Percentiles rank a stretch among this genome's conserved stretches.
phyloP scores from a whole-genome alignment of 495 filamentous ascomycete species.

The Trichocladium uniseriatum region DNA sequence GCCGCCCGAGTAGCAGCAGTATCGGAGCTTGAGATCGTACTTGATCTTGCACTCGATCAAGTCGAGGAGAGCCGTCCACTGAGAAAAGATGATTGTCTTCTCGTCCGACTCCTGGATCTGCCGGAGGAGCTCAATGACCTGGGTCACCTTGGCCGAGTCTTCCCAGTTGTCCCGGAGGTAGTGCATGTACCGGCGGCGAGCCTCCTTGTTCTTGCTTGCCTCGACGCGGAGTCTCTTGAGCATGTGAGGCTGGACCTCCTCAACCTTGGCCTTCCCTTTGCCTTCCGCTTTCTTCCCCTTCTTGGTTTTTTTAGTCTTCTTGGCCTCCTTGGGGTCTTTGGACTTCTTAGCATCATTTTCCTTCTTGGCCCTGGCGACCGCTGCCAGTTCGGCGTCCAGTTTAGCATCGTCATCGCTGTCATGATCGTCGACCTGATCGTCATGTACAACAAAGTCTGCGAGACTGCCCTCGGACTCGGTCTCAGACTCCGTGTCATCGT shows the following conservation, averaged over 20 bases:
- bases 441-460: conserved; percentile 49
- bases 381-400: conserved; percentile 12
- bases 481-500: conserved; percentile 27
- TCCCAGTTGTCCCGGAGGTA: conserved; percentile 65
- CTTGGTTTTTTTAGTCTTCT: conserved; percentile 16
- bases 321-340: conserved; percentile 1
- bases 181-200: conserved; percentile 49
- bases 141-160: conserved; percentile 70
- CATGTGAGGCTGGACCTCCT: conserved; percentile 20
- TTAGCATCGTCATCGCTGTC: conserved; percentile 18
- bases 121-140: conserved; percentile 59
- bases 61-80: conserved; percentile 86
- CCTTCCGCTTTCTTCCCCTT: conserved; percentile 18
- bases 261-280: conserved; percentile 18
- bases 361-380: conserved; percentile 1
- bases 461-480: conserved; percentile 40
- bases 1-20: conserved; percentile 76
- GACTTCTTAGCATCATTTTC: not conserved
- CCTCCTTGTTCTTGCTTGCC: conserved; percentile 48
- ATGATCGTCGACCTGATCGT: conserved; percentile 33
- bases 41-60: conserved; percentile 81
- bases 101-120: conserved; percentile 37
- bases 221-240: conserved; percentile 41
- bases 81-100: conserved; percentile 89
- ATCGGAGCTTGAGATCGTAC: conserved; percentile 46